These are phyloP conservation scores for Blastomyces percursus DNA, from an alignment of 2,329 filamentous ascomycete genomes.

Conservation along the genomic window DNA sequence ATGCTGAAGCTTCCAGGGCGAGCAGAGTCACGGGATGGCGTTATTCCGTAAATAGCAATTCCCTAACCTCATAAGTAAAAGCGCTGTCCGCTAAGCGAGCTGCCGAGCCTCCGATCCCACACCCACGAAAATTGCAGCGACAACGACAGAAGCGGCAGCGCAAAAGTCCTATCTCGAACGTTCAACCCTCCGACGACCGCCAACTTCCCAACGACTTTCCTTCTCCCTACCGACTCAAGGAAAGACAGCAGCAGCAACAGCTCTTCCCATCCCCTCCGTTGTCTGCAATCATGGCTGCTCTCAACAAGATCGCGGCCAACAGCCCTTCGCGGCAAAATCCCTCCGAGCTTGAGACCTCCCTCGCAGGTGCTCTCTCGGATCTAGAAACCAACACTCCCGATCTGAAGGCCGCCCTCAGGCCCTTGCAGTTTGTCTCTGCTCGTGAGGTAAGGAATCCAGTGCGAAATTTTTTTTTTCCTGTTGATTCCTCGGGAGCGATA, in stretches of 20 bases:
- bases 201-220: slow-evolving; percentile 7
- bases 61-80: neutral
- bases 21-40: neutral
- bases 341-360: slow-evolving; percentile 93
- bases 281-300: slow-evolving; percentile 54
- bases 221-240: slow-evolving; percentile 11
- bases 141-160: slow-evolving; percentile 1
- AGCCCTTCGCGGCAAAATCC: slow-evolving; percentile 93
- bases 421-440: slow-evolving; percentile 97
- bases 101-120: slow-evolving; percentile 5
- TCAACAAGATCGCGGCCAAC: slow-evolving; percentile 98
- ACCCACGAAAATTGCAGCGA: slow-evolving; percentile 9
- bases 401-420: slow-evolving; percentile 89
- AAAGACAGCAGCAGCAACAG: slow-evolving; percentile 13
- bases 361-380: slow-evolving; percentile 94
- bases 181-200: slow-evolving; percentile 8
- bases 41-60: neutral
- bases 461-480: neutral
- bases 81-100: slow-evolving; percentile 7
- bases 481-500: neutral
- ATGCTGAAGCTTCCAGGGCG: neutral
- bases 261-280: slow-evolving; percentile 7
- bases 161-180: slow-evolving; percentile 7
- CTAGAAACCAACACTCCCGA: slow-evolving; percentile 99
- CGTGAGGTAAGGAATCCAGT: slow-evolving; percentile 70